Evolutionary conservation across 768 basidiomycete species (phyloP).

Genomic region (Tulasnella sp.): DNA sequence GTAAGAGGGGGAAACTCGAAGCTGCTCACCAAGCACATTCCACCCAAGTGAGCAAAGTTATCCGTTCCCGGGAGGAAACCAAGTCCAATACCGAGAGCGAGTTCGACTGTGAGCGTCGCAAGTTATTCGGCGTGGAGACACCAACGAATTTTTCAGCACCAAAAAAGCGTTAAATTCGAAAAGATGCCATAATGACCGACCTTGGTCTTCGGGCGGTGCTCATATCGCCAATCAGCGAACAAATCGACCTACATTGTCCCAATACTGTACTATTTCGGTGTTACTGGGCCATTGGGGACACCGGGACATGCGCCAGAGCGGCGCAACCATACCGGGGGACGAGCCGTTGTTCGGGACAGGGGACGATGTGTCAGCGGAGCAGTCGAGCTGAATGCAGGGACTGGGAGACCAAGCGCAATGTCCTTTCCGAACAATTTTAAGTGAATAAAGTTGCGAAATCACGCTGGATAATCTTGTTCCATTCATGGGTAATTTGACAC

Average conservation of each 20-base stretch:
- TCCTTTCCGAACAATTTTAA: too few species aligned
- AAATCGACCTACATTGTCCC: constrained; percentile 85
- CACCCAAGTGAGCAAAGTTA: constrained; percentile 92
- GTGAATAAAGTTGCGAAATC: too few species aligned
- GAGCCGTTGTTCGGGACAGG: too few species aligned
- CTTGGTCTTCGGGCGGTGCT: constrained; percentile 78
- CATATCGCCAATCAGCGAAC: constrained; percentile 88
- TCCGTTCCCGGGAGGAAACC: constrained; percentile 65
- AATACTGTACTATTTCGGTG: constrained; percentile 42
- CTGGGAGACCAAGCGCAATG: too few species aligned
- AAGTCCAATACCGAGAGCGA: constrained; percentile 82
- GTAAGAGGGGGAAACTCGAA: constrained; percentile 45
- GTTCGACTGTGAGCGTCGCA: constrained; percentile 80
- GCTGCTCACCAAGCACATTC: constrained; percentile 62
- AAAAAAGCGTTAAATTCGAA: background rate
- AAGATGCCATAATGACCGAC: constrained; percentile 46
- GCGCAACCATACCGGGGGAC: too few species aligned
- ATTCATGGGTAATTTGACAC: too few species aligned
- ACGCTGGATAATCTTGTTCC: too few species aligned
- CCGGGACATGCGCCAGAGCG: too few species aligned
- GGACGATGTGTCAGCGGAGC: too few species aligned
- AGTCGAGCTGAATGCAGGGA: too few species aligned
- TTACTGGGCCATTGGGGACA: too few species aligned
- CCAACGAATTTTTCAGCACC: constrained; percentile 5
- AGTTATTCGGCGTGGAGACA: constrained; percentile 53